Evolutionary conservation across 192 early-diverging fungal genomes (phyloP), one percentile per base, ranked within the genome.

Genomic region (Coemansia sp.): DNA sequence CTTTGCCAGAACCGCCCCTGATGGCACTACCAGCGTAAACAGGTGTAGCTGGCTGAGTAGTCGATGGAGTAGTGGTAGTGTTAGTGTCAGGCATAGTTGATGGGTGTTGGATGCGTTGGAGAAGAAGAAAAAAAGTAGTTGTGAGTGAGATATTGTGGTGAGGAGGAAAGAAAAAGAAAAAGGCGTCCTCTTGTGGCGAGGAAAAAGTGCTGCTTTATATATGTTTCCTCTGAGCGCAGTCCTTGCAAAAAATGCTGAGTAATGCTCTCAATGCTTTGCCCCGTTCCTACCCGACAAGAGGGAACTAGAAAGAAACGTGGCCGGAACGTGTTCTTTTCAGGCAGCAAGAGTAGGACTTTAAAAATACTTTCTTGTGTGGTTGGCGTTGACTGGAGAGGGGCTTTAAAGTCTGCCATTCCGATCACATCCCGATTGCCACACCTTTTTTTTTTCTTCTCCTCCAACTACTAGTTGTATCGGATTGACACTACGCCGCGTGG

Each of bases 401-500:
- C 50, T 52, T 52, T 52, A 52, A 52, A 52, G 50, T 47, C 44
- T 21, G 6, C 47, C n/a, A 9, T 26, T 28, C 52, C 52, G 52
- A 53, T 53, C 23, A 7, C 26, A 53, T 53, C 11, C 9, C 52
- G 52, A 53, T 53, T 53, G 23, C 26, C 52, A 53, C 52, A n/a
- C n/a, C n/a, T n/a, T 10, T 10, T 13, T 21, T 49, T 19, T 49
- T 49, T 49, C 46, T 21, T 10, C 14, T 14, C 17, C 16, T 4
- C 26, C 49, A 23, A 44, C 9, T 3, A 44, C 42, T n/a, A 53
- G 23, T 13, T 30, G 28, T 53, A 16, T 26, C 28, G 52, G 52
- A 49, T 49, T 49, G 47, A n/a, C 47, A 49, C 19, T 49, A n/a
- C 47, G n/a, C 16, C n/a, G 44, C 44, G n/a, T 49, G 47, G 47